Conservation (phyloP, 2,329 filamentous ascomycete species). For the Stachybotrys echinatus region DNA sequence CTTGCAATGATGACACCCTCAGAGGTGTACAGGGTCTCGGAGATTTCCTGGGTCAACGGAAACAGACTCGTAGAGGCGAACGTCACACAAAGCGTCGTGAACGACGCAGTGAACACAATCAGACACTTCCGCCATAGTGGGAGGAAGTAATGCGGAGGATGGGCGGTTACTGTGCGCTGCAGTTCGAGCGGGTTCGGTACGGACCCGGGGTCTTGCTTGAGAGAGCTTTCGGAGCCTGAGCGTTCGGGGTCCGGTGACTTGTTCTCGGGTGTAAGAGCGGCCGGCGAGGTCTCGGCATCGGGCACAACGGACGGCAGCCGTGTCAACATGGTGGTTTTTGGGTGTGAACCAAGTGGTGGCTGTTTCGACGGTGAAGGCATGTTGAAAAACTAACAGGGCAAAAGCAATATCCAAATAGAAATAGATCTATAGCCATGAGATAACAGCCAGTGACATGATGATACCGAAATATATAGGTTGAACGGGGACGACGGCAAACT, state of each 20-base stretch:
- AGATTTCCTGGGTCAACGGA: not conserved
- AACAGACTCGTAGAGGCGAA: constrained; percentile 1
- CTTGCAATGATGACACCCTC: not conserved
- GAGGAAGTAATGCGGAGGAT: not conserved
- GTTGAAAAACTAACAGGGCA: too few species aligned
- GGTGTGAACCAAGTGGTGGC: not conserved
- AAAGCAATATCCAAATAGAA: too few species aligned
- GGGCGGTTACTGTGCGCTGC: not conserved
- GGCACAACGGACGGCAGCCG: not conserved
- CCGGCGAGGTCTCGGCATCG: not conserved
- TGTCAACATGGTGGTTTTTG: not conserved
- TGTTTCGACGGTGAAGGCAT: too few species aligned
- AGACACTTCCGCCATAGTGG: not conserved
- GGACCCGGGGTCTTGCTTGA: not conserved
- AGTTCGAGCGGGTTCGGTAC: not conserved
- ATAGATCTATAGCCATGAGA: too few species aligned
- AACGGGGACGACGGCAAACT: too few species aligned
- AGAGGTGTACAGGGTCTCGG: not conserved
- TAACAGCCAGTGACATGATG: too few species aligned
- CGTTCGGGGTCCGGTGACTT: not conserved
- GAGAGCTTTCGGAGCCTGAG: not conserved
- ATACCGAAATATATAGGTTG: too few species aligned
- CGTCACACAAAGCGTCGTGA: not conserved
- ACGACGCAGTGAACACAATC: not conserved
- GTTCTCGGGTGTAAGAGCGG: not conserved